Evolutionary conservation across 306 rosid species (phyloP).

Genomic region (Cicer judaicum): DNA sequence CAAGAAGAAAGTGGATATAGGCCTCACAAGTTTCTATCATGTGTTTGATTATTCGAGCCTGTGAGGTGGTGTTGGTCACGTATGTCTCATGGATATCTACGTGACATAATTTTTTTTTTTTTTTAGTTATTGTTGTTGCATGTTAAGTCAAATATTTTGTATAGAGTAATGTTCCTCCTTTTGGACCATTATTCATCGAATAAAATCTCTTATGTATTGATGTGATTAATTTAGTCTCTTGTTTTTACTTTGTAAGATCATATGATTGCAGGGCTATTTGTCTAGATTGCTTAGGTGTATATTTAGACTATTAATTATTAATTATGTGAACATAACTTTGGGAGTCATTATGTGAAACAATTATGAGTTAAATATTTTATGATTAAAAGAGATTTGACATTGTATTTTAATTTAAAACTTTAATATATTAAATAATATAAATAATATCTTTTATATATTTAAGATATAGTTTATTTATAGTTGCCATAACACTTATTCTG

Average conservation of each 20-base stretch:
- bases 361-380: no score
- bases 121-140: background rate
- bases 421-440: no score
- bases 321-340: background rate
- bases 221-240: slow-evolving; percentile 28
- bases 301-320: background rate
- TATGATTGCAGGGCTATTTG: slow-evolving; percentile 21
- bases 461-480: no score
- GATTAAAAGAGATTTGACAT: no score
- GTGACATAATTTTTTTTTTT: slow-evolving; percentile 37
- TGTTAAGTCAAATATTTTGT: slow-evolving; percentile 47
- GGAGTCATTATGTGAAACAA: fast-evolving
- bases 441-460: no score
- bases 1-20: slow-evolving; percentile 45
- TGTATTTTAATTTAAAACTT: no score
- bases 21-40: slow-evolving; percentile 68
- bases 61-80: slow-evolving; percentile 82
- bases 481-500: fast-evolving
- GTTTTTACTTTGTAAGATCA: slow-evolving; percentile 36
- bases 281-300: background rate
- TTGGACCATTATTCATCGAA: slow-evolving; percentile 36
- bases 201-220: background rate
- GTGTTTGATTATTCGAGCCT: slow-evolving; percentile 55
- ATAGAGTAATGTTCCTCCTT: slow-evolving; percentile 30
- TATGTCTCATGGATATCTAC: slow-evolving; percentile 58